Percentiles rank a stretch among this genome's conserved stretches.
phyloP scores from a whole-genome alignment of 225 moss, liverwort and hornwort genomes.

The Takakia lepidozioides region DNA sequence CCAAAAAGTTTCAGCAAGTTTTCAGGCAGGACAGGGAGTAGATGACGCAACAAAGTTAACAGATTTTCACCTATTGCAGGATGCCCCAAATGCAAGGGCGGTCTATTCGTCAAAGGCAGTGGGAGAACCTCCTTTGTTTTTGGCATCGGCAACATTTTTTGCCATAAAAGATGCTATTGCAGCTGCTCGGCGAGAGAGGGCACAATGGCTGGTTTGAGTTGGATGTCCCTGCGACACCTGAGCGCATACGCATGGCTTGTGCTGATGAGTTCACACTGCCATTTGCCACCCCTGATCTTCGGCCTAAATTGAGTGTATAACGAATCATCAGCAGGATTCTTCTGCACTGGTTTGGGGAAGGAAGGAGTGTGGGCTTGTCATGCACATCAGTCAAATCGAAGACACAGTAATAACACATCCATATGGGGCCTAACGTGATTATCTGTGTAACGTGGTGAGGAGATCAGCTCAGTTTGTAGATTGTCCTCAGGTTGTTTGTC shows the following conservation, averaged over 20 bases:
- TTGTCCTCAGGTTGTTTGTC: no score
- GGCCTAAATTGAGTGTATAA: conserved; percentile 73
- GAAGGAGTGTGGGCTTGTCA: no score
- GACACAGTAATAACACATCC: no score
- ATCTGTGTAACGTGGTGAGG: no score
- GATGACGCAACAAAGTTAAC: no score
- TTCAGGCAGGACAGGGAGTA: no score
- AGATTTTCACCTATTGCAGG: conserved; percentile 25
- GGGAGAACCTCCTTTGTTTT: conserved; percentile 84
- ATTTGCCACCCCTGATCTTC: conserved; percentile 45
- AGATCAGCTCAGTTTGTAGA: no score
- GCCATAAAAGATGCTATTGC: conserved; percentile 85
- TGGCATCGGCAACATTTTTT: conserved; percentile 72
- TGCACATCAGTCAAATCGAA: no score
- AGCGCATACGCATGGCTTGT: conserved; percentile 93
- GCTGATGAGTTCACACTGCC: conserved; percentile 78
- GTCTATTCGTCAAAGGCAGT: conserved; percentile 96
- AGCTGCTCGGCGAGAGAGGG: conserved; percentile 66
- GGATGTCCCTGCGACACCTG: conserved; percentile 86
- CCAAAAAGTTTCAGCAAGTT: no score
- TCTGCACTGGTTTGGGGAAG: no score
- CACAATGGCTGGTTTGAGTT: conserved; percentile 72
- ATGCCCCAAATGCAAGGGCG: conserved; percentile 72
- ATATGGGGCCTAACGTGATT: no score
- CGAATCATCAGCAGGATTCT: no score